Conservation (phyloP, 176 grass and related monocot species). For the Cocos nucifera region DNA sequence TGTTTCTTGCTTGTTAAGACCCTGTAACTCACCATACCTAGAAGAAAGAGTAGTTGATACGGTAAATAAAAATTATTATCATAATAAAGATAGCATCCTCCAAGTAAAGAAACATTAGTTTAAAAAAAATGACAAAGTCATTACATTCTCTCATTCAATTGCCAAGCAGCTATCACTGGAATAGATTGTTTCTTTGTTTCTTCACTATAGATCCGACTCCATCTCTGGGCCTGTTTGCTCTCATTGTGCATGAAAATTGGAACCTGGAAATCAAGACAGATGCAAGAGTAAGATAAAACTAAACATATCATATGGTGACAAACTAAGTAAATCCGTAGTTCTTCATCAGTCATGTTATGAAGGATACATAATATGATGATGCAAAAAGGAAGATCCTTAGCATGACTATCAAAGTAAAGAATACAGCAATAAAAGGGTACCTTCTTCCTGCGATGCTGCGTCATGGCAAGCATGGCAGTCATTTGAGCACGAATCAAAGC, state of each 20-base stretch:
- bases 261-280: conserved; percentile 24
- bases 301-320: too few species aligned
- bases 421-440: conserved; percentile 17
- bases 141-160: conserved; percentile 69
- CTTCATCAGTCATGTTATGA: too few species aligned
- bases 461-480: conserved; percentile 99
- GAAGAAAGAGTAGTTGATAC: neutral
- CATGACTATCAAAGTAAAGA: conserved; percentile 22
- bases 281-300: too few species aligned
- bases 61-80: neutral
- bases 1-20: conserved; percentile 99
- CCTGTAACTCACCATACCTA: conserved; percentile 98
- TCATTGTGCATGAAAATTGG: conserved; percentile 25
- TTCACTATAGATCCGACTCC: conserved; percentile 82
- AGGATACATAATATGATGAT: too few species aligned
- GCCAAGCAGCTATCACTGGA: conserved; percentile 83
- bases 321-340: too few species aligned
- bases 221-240: conserved; percentile 33
- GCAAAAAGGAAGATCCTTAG: neutral
- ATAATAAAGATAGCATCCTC: too few species aligned
- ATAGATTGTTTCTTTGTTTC: conserved; percentile 83
- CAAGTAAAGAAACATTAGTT: too few species aligned
- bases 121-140: too few species aligned
- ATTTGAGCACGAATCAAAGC: conserved; percentile 86
- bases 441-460: conserved; percentile 79